A percentile compares a stretch with the other conserved stretches of the same genome.
Conservation (phyloP, 1,284 basidiomycete genomes). For the Ustilago esculenta region DNA sequence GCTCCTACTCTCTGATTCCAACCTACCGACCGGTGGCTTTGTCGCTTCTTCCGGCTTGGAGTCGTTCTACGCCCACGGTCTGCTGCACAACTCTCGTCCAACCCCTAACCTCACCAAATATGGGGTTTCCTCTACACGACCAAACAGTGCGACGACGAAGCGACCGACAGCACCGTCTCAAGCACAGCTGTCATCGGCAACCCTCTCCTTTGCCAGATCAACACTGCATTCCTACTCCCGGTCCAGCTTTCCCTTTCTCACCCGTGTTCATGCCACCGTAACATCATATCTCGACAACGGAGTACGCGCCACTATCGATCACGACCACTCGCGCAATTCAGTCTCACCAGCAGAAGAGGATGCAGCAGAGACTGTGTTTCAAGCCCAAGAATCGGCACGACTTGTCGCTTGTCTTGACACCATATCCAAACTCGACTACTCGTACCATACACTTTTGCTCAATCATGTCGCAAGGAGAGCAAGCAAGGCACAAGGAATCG, state of each 20-base stretch:
- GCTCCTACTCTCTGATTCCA: conserved; percentile 62
- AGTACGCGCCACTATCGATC: neutral
- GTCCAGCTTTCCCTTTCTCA: conserved; percentile 79
- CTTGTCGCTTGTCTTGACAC: conserved; percentile 16
- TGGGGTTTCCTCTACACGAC: neutral
- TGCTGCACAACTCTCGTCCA: conserved; percentile 66
- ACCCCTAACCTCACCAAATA: neutral
- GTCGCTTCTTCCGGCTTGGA: conserved; percentile 92
- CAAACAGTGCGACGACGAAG: neutral
- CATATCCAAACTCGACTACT: conserved; percentile 72
- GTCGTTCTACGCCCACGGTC: conserved; percentile 86
- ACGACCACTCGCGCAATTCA: neutral
- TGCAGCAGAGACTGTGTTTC: neutral
- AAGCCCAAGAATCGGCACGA: neutral
- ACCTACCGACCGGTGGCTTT: conserved; percentile 75
- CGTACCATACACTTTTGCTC: conserved; percentile 85
- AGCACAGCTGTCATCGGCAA: conserved; percentile 40
- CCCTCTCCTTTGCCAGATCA: conserved; percentile 74
- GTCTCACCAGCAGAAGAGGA: neutral
- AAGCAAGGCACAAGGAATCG: conserved; percentile 89
- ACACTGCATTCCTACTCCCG: conserved; percentile 79
- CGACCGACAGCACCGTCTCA: conserved; percentile 27
- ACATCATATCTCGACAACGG: conserved; percentile 12
- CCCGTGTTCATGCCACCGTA: conserved; percentile 68
- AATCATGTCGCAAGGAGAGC: conserved; percentile 89